A percentile compares a stretch with the other conserved stretches of the same genome.
Evolutionary conservation across 331 rosid species (phyloP).

Genomic region (Cydonia oblonga): DNA sequence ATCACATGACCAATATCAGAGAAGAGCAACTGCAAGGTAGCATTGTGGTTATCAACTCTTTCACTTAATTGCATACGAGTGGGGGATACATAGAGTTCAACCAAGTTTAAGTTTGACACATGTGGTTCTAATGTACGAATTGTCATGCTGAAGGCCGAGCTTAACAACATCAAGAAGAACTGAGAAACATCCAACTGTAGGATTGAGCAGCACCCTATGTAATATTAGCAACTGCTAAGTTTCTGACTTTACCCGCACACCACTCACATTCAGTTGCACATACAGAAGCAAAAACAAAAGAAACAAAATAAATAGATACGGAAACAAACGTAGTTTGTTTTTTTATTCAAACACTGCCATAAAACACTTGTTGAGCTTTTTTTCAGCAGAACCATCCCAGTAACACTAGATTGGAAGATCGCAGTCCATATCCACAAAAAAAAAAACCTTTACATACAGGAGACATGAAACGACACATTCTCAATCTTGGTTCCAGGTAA

Average conservation of each 20-base stretch:
- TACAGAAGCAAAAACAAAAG: not conserved
- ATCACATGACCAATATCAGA: slow-evolving; percentile 46
- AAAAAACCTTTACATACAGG: not conserved
- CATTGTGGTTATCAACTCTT: not conserved
- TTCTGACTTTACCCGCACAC: not conserved
- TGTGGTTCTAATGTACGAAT: not conserved
- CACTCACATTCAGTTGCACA: not conserved
- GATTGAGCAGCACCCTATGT: not conserved
- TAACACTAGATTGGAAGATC: not conserved
- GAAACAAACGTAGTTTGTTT: too few relatives aligned
- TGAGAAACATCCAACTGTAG: not conserved
- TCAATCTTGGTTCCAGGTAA: not conserved
- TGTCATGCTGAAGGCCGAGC: not conserved
- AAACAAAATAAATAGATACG: not conserved
- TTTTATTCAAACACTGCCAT: not conserved
- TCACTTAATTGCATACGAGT: slow-evolving; percentile 2
- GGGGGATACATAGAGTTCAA: not conserved
- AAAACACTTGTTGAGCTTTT: not conserved
- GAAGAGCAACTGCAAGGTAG: slow-evolving; percentile 40
- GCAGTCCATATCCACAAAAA: not conserved
- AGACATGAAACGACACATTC: not conserved
- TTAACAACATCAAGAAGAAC: not conserved
- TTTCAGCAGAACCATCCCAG: not conserved
- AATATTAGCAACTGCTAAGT: not conserved
- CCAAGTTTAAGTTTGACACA: not conserved